These are phyloP conservation scores for Aureococcus anophagefferens DNA, from an alignment of 108 stramenopile species.

Conservation along the genomic window DNA sequence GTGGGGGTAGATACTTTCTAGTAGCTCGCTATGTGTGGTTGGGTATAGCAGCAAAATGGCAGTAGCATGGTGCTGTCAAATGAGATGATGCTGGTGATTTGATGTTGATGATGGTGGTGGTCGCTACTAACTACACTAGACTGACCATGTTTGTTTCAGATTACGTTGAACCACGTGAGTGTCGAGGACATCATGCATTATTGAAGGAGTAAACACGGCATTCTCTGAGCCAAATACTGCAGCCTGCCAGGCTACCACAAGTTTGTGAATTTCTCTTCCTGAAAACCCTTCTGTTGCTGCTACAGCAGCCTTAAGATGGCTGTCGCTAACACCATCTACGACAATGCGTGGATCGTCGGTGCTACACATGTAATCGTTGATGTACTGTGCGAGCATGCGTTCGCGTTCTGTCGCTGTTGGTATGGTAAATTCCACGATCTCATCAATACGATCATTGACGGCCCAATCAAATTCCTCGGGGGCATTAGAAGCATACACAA, in stretches of 20 bases:
- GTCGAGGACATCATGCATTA: conserved; percentile 69
- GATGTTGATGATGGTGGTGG: too few relatives aligned
- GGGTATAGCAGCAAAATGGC: too few relatives aligned
- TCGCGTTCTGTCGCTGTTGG: conserved; percentile 76
- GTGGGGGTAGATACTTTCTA: too few relatives aligned
- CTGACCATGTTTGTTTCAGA: too few relatives aligned
- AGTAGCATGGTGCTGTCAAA: too few relatives aligned
- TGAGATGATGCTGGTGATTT: too few relatives aligned
- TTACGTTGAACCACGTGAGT: conserved; percentile 31
- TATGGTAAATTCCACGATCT: conserved; percentile 91
- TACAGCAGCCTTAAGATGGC: conserved; percentile 73
- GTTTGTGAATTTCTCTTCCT: conserved; percentile 92
- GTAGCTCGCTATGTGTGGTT: too few relatives aligned
- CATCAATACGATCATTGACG: conserved; percentile 95
- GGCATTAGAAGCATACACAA: conserved; percentile 97
- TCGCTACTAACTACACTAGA: too few relatives aligned
- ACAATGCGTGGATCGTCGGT: too few relatives aligned
- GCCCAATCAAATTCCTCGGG: conserved; percentile 94
- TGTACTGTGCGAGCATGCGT: conserved; percentile 86
- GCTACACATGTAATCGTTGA: conserved; percentile 92
- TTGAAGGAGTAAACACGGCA: too few relatives aligned
- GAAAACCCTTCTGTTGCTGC: conserved; percentile 77
- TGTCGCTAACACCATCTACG: conserved; percentile 65
- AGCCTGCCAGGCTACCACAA: conserved; percentile 97
- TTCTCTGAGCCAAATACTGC: conserved; percentile 90